Evolutionary conservation across 75 land plant species (phyloP).

Genomic region (Pinus tabuliformis): DNA sequence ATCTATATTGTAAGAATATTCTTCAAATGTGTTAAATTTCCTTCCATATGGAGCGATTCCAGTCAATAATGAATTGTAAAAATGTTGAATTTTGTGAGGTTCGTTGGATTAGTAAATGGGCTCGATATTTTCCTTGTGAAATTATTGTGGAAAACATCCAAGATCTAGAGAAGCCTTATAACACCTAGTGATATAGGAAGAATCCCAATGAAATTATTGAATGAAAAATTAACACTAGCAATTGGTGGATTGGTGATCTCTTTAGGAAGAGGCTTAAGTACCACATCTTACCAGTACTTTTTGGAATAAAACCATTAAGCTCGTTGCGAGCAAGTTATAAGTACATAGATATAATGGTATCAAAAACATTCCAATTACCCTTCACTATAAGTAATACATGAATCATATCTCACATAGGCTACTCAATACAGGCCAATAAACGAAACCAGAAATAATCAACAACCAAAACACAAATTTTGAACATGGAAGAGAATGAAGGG

Average conservation of each 20-base stretch:
- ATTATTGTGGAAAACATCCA: slow-evolving; percentile 51
- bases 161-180: slow-evolving; percentile 18
- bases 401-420: too few species aligned
- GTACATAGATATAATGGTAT: slow-evolving; percentile 39
- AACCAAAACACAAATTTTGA: too few species aligned
- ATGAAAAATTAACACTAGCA: slow-evolving; percentile 45
- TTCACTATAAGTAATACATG: too few species aligned
- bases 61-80: slow-evolving; percentile 57
- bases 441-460: too few species aligned
- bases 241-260: slow-evolving; percentile 35
- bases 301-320: slow-evolving; percentile 41
- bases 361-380: slow-evolving; percentile 4
- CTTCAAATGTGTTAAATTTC: slow-evolving; percentile 61
- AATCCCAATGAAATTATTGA: slow-evolving; percentile 45
- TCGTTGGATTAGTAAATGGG: slow-evolving; percentile 26
- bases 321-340: slow-evolving; percentile 55
- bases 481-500: too few species aligned
- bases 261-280: slow-evolving; percentile 48
- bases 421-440: too few species aligned
- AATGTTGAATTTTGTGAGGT: slow-evolving; percentile 57
- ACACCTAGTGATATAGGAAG: slow-evolving; percentile 47
- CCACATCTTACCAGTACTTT: slow-evolving; percentile 30
- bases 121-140: slow-evolving; percentile 44
- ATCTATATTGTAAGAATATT: slow-evolving; percentile 44
- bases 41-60: slow-evolving; percentile 42